These are phyloP conservation scores for Crotalaria pallida DNA, from an alignment of 306 rosid genomes.

Conservation along the genomic window DNA sequence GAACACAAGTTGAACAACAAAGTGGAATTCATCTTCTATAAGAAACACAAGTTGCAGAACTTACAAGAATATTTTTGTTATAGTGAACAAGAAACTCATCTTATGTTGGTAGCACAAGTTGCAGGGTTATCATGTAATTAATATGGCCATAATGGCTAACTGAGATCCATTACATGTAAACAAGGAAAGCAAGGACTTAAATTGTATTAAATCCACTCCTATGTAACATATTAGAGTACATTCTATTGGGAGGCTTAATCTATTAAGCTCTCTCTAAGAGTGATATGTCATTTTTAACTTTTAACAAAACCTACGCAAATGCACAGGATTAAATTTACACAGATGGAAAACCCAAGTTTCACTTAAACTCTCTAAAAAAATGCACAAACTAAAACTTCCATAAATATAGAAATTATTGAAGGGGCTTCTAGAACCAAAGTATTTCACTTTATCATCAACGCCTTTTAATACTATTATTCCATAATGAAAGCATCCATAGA, in stretches of 20 bases:
- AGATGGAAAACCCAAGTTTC: too few relatives aligned
- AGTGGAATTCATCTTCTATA: too few relatives aligned
- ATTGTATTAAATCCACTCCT: too few relatives aligned
- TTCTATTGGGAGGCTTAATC: too few relatives aligned
- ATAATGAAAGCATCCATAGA: background rate
- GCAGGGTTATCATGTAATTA: background rate
- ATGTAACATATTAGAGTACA: too few relatives aligned
- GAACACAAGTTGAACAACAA: too few relatives aligned
- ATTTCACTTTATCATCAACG: background rate
- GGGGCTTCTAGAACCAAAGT: background rate
- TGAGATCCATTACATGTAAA: background rate
- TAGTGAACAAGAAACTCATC: background rate
- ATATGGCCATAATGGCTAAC: background rate
- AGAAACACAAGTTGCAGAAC: too few relatives aligned
- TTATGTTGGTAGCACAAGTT: background rate
- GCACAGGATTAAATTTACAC: too few relatives aligned
- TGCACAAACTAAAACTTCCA: conserved; percentile 8
- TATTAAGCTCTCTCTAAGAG: too few relatives aligned
- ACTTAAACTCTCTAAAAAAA: too few relatives aligned
- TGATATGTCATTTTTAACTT: too few relatives aligned
- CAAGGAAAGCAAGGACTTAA: background rate
- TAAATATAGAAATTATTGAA: background rate
- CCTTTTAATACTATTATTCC: conserved; percentile 1
- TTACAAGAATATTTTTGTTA: background rate
- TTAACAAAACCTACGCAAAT: too few relatives aligned